These are phyloP conservation scores for Canariomyces notabilis DNA, from an alignment of 2,329 filamentous ascomycete species.

Conservation along the genomic window DNA sequence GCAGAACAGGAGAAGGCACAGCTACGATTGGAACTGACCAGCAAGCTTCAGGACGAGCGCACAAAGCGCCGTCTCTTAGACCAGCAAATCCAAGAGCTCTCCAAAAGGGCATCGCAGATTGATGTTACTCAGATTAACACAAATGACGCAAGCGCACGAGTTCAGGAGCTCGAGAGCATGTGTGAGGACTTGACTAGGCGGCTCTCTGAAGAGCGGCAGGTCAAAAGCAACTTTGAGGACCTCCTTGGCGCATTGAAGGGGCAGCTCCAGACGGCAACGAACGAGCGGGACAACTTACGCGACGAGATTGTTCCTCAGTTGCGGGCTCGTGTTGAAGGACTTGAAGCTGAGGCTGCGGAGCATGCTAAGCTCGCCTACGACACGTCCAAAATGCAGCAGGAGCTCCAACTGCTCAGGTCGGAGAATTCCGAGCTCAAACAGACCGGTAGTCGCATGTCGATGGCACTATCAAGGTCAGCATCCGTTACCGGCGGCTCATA, in stretches of 20 bases:
- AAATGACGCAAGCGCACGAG: conserved; percentile 52
- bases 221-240: conserved; percentile 92
- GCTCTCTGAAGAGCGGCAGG: conserved; percentile 75
- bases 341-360: conserved; percentile 69
- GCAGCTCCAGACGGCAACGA: conserved; percentile 75
- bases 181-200: conserved; percentile 80
- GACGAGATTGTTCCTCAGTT: conserved; percentile 83
- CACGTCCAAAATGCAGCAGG: conserved; percentile 79
- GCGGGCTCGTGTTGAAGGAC: conserved; percentile 67
- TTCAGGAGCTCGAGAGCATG: conserved; percentile 72
- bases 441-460: conserved; percentile 25
- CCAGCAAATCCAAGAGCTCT: conserved; percentile 75
- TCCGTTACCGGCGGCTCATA: conserved; percentile 56
- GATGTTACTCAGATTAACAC: conserved; percentile 51
- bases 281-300: conserved; percentile 86
- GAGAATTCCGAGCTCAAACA: conserved; percentile 25
- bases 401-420: conserved; percentile 63
- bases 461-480: conserved; percentile 59
- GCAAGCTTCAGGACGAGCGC: conserved; percentile 83
- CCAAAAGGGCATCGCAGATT: conserved; percentile 67
- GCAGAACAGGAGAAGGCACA: conserved; percentile 89
- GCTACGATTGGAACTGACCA: conserved; percentile 76
- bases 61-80: conserved; percentile 70
- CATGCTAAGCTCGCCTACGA: conserved; percentile 73
- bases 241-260: conserved; percentile 76